A percentile compares a stretch with the other conserved stretches of the same genome.
These are phyloP conservation scores for Pleurotus cornucopiae DNA, from an alignment of 768 basidiomycete genomes.

Conservation along the genomic window DNA sequence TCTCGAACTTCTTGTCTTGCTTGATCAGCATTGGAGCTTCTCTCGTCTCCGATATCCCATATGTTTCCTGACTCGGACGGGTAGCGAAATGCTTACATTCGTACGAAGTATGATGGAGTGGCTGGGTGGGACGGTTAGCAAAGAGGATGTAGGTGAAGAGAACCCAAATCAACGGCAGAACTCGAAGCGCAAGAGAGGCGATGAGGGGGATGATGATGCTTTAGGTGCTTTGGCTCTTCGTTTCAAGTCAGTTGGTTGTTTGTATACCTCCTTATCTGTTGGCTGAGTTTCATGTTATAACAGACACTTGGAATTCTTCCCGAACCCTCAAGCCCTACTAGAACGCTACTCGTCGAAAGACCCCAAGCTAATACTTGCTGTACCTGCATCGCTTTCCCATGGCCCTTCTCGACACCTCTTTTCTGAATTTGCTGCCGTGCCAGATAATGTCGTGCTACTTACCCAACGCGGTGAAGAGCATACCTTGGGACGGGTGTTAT, in stretches of 20 bases:
- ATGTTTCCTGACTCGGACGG: conserved; percentile 89
- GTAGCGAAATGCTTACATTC: conserved; percentile 89
- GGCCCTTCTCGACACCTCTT: conserved; percentile 88
- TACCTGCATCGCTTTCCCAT: conserved; percentile 89
- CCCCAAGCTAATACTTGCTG: conserved; percentile 91
- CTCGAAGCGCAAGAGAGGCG: conserved; percentile 53
- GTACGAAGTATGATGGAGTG: conserved; percentile 98
- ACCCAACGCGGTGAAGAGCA: conserved; percentile 78
- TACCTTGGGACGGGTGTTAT: conserved; percentile 74
- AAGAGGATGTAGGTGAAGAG: conserved; percentile 87
- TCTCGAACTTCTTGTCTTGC: conserved; percentile 89
- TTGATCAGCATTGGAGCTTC: conserved; percentile 97
- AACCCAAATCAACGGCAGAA: conserved; percentile 51
- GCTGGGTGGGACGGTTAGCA: conserved; percentile 93
- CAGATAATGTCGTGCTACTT: conserved; percentile 84
- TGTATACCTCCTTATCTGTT: not conserved
- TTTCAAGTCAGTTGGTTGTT: conserved; percentile 63
- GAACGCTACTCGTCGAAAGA: conserved; percentile 81
- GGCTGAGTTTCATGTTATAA: not conserved
- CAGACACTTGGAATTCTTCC: conserved; percentile 91
- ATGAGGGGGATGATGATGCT: conserved; percentile 78
- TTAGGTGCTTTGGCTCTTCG: conserved; percentile 82
- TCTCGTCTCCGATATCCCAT: conserved; percentile 82
- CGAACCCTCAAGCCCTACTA: conserved; percentile 73
- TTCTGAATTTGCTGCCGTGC: conserved; percentile 75